Percentiles rank a stretch among this genome's conserved stretches.
phyloP scores from a whole-genome alignment of 1,139 yeast genomes.

The Entelexis sorbosivorans region DNA sequence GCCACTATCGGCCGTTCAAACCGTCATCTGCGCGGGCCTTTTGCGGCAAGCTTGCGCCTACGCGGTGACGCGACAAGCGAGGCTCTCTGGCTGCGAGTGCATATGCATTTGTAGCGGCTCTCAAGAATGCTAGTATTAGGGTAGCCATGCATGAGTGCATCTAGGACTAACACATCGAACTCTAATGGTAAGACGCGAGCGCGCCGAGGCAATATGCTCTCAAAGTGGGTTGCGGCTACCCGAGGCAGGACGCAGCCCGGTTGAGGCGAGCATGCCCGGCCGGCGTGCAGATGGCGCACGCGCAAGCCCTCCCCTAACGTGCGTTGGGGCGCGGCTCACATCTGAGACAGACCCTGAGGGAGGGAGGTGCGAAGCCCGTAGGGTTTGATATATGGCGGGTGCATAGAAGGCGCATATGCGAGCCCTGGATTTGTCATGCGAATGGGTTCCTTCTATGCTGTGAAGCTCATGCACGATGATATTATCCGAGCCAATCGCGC shows the following conservation, averaged over 20 bases:
- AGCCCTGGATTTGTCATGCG: background rate
- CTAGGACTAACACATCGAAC: background rate
- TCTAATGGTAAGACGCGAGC: background rate
- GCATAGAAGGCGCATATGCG: background rate
- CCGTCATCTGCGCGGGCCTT: too few relatives aligned
- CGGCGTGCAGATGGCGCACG: too few relatives aligned
- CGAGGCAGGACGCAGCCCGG: too few relatives aligned
- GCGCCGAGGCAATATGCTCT: too few relatives aligned
- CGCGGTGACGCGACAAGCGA: background rate
- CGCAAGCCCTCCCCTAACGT: too few relatives aligned
- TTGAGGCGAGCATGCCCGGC: too few relatives aligned
- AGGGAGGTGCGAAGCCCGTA: background rate
- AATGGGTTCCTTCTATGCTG: background rate
- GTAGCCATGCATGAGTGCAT: background rate
- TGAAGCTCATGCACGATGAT: background rate
- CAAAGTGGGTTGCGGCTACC: too few relatives aligned
- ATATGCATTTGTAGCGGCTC: background rate
- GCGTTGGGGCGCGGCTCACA: too few relatives aligned
- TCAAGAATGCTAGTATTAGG: background rate
- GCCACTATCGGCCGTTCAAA: too few relatives aligned
- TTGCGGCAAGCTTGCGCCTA: too few relatives aligned
- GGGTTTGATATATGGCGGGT: conserved; percentile 1
- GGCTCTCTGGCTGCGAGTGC: background rate
- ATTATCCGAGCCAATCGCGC: conserved; percentile 1
- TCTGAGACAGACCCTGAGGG: too few relatives aligned